A percentile compares a stretch with the other conserved stretches of the same genome.
Conservation (phyloP, 768 basidiomycete genomes). For the Phanerochaete carnosa region DNA sequence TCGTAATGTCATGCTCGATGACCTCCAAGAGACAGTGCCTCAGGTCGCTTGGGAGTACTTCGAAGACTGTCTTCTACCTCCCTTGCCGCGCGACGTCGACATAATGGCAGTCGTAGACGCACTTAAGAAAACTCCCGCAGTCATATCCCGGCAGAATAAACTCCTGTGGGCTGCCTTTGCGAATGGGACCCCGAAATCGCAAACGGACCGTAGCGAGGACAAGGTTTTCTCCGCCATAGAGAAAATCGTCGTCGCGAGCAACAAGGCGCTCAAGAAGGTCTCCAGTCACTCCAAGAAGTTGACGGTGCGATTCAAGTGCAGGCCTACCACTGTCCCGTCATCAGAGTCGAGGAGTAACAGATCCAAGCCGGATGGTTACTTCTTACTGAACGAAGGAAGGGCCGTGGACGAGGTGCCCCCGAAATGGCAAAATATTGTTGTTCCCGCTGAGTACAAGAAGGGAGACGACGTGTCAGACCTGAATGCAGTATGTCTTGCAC, state of each 20-base stretch:
- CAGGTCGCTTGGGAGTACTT: neutral
- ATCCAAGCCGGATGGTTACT: slow-evolving; percentile 1
- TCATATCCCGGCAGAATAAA: neutral
- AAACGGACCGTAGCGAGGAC: neutral
- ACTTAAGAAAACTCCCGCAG: neutral
- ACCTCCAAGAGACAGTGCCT: neutral
- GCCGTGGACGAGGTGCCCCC: neutral
- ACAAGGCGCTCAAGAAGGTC: neutral
- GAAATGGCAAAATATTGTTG: neutral
- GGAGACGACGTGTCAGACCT: neutral
- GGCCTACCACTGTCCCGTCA: neutral
- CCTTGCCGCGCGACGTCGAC: neutral
- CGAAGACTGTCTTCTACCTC: neutral
- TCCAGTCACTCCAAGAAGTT: neutral
- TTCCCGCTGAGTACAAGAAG: neutral
- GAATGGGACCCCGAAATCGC: neutral
- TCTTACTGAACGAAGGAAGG: neutral
- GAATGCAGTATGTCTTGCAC: neutral
- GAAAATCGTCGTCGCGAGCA: neutral
- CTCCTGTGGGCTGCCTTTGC: neutral
- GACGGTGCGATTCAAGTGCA: neutral
- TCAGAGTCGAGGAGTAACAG: neutral
- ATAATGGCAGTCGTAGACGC: neutral
- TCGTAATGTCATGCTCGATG: neutral
- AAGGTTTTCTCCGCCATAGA: neutral